phyloP scores from a whole-genome alignment of 2,329 filamentous ascomycete species.

The Simplicillium aogashimaense region DNA sequence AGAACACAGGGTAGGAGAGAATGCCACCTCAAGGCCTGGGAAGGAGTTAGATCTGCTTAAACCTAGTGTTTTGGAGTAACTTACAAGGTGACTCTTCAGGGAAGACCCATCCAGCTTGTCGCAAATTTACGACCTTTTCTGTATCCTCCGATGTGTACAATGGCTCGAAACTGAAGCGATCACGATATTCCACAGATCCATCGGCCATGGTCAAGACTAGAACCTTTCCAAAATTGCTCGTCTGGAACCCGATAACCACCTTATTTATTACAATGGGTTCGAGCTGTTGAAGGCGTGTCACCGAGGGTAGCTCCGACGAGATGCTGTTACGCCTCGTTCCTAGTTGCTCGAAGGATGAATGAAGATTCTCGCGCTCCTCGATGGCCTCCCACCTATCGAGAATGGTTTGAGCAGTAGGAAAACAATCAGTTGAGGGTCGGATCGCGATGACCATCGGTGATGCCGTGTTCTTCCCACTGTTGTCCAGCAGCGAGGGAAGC shows the following conservation, averaged over 20 bases:
- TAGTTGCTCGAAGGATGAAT: slow-evolving; percentile 70
- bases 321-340: slow-evolving; percentile 49
- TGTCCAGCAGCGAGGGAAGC: slow-evolving; percentile 55
- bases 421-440: slow-evolving; percentile 52
- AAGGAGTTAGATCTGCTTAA: slow-evolving; percentile 8
- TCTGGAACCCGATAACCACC: slow-evolving; percentile 57
- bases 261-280: slow-evolving; percentile 63
- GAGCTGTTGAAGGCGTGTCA: slow-evolving; percentile 46
- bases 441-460: slow-evolving; percentile 61
- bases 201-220: slow-evolving; percentile 69
- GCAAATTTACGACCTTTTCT: slow-evolving; percentile 56
- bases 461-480: slow-evolving; percentile 41
- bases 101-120: slow-evolving; percentile 72
- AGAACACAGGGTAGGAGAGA: slow-evolving; percentile 52
- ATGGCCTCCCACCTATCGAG: slow-evolving; percentile 78
- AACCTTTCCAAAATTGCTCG: slow-evolving; percentile 60
- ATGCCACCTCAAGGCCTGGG: slow-evolving; percentile 46
- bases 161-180: slow-evolving; percentile 62
- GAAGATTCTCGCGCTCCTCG: slow-evolving; percentile 55
- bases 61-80: slow-evolving; percentile 11
- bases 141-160: slow-evolving; percentile 55
- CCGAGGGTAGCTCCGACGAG: slow-evolving; percentile 19
- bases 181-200: slow-evolving; percentile 70
- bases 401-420: slow-evolving; percentile 59
- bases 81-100: slow-evolving; percentile 54